A percentile compares a stretch with the other conserved stretches of the same genome.
Evolutionary conservation across 1,284 basidiomycete species (phyloP).

Genomic region (Tilletia indica): DNA sequence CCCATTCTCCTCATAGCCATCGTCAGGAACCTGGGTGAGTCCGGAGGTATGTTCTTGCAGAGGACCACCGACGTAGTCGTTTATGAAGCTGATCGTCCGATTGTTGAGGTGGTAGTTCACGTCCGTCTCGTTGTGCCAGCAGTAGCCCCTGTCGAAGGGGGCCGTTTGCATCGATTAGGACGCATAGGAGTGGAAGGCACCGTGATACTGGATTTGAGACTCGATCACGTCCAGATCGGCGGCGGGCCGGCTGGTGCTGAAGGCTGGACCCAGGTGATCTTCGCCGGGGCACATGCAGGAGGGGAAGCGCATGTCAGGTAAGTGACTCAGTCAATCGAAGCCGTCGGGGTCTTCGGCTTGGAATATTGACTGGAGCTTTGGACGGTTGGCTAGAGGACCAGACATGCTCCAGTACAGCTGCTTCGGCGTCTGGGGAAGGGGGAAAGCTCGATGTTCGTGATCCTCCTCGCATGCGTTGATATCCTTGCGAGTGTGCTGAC

Average conservation of each 20-base stretch:
- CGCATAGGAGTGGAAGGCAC: slow-evolving; percentile 19
- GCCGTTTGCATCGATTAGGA: slow-evolving; percentile 29
- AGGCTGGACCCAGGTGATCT: slow-evolving; percentile 28
- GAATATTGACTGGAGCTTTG: slow-evolving; percentile 20
- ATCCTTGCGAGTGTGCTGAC: not conserved
- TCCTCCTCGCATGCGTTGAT: not conserved
- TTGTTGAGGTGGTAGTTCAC: slow-evolving; percentile 14
- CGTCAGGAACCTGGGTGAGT: slow-evolving; percentile 21
- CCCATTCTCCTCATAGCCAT: too few species aligned
- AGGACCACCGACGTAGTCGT: slow-evolving; percentile 24
- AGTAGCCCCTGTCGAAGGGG: slow-evolving; percentile 28
- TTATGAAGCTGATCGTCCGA: slow-evolving; percentile 19
- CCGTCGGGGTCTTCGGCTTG: slow-evolving; percentile 18
- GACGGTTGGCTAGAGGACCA: slow-evolving; percentile 21
- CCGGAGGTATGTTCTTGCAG: slow-evolving; percentile 24
- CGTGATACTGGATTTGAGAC: slow-evolving; percentile 25
- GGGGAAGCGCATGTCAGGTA: slow-evolving; percentile 28
- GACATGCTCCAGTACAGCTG: slow-evolving; percentile 21
- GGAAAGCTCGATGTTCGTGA: too few species aligned
- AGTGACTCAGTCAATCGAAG: not conserved
- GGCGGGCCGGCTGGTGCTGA: slow-evolving; percentile 23
- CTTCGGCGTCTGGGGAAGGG: slow-evolving; percentile 22
- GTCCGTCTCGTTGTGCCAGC: slow-evolving; percentile 22
- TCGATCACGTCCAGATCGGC: slow-evolving; percentile 30
- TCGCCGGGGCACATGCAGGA: slow-evolving; percentile 29